Evolutionary conservation across 768 basidiomycete species (phyloP).

Genomic region (Pleurotus ostreatus): DNA sequence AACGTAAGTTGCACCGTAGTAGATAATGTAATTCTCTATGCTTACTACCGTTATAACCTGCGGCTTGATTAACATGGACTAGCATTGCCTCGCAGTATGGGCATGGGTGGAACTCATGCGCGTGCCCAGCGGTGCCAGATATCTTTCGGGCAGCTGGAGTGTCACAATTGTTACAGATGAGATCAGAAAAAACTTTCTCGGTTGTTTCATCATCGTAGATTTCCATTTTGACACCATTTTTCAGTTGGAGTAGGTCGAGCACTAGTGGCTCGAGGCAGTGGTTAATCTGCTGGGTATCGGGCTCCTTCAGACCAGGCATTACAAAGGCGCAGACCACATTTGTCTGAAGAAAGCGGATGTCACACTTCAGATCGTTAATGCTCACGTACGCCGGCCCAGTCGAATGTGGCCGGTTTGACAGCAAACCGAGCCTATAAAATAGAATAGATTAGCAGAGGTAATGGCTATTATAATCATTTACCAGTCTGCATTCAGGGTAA

Average conservation of each 20-base stretch:
- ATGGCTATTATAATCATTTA: conserved; percentile 9
- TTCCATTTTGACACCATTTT: conserved; percentile 23
- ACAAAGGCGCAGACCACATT: conserved; percentile 18
- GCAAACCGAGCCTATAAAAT: conserved; percentile 18
- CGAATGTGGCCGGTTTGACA: conserved; percentile 17
- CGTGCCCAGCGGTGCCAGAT: conserved; percentile 21
- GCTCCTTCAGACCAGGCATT: conserved; percentile 24
- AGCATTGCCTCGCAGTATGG: conserved; percentile 17
- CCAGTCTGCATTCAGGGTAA: conserved; percentile 23
- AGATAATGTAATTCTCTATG: background rate
- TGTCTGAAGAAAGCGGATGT: conserved; percentile 15
- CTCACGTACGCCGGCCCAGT: conserved; percentile 19
- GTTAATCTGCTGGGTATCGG: conserved; percentile 20
- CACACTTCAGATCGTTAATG: conserved; percentile 18
- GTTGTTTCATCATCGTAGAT: conserved; percentile 13
- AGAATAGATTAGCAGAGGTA: background rate
- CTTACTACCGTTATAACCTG: conserved; percentile 10
- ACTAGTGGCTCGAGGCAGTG: conserved; percentile 16
- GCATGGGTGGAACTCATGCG: conserved; percentile 21
- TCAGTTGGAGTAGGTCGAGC: conserved; percentile 15
- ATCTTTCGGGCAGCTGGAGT: conserved; percentile 22
- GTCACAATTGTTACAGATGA: conserved; percentile 22
- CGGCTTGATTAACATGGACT: conserved; percentile 16
- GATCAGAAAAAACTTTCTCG: conserved; percentile 19
- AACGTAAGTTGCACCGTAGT: background rate